These are phyloP conservation scores for Zea luxurians DNA, from an alignment of 176 grass and related monocot genomes.

Conservation along the genomic window DNA sequence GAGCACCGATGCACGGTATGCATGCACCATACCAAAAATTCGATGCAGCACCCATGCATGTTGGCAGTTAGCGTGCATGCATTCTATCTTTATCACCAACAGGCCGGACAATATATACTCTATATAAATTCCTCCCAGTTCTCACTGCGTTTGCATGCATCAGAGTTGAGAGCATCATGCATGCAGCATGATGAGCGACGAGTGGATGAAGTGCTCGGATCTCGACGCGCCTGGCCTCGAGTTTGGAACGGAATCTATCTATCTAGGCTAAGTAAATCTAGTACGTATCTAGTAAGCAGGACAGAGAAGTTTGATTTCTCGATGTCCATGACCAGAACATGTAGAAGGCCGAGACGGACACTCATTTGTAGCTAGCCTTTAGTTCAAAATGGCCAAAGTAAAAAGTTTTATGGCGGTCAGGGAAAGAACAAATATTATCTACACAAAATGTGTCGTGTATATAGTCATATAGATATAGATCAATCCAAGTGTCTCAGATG, in stretches of 20 bases:
- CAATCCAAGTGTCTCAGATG: slow-evolving; percentile 24
- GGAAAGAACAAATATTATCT: too few relatives aligned
- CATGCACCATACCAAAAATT: not conserved
- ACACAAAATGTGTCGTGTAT: too few relatives aligned
- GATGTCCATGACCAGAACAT: not conserved
- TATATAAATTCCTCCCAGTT: not conserved
- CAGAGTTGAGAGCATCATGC: not conserved
- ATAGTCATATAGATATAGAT: slow-evolving; percentile 7
- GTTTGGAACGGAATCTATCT: slow-evolving; percentile 26
- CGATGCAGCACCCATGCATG: slow-evolving; percentile 16
- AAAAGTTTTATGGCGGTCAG: not conserved
- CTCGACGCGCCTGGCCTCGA: not conserved
- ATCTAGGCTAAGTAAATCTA: slow-evolving; percentile 22
- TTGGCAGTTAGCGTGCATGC: not conserved
- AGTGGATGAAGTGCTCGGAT: slow-evolving; percentile 14
- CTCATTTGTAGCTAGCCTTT: slow-evolving; percentile 8
- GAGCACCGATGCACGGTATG: too few relatives aligned
- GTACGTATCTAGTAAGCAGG: slow-evolving; percentile 1
- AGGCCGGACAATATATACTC: not conserved
- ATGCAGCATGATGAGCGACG: not conserved
- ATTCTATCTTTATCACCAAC: not conserved
- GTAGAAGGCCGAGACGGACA: not conserved
- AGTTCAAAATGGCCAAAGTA: not conserved
- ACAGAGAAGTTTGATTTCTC: not conserved
- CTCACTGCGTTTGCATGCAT: not conserved